Conservation (phyloP, 2,329 filamentous ascomycete genomes). For the Incumbomyces delicatus region DNA sequence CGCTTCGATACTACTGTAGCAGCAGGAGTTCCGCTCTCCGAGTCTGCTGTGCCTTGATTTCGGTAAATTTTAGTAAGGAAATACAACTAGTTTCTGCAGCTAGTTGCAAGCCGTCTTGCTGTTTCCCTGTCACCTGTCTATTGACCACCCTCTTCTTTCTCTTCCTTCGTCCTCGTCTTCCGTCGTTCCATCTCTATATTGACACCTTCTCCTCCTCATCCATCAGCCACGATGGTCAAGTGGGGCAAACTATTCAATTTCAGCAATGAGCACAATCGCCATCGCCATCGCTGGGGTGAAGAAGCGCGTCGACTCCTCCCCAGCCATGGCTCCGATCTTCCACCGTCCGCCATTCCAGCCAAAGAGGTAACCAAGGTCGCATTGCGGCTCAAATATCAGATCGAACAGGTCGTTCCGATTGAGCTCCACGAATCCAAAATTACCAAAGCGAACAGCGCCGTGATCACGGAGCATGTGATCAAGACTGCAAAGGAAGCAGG, state of each 20-base stretch:
- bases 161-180: background rate
- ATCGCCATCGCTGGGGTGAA: constrained; percentile 1
- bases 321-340: constrained; percentile 28
- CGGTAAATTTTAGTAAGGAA: too few species aligned
- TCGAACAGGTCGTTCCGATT: constrained; percentile 82
- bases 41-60: too few species aligned
- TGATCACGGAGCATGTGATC: constrained; percentile 75
- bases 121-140: too few species aligned
- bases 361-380: constrained; percentile 81
- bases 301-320: constrained; percentile 28
- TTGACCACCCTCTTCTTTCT: background rate
- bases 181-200: too few species aligned
- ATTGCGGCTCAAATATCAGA: constrained; percentile 77
- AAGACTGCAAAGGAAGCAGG: constrained; percentile 74
- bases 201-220: background rate
- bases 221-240: background rate
- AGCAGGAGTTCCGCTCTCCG: too few species aligned
- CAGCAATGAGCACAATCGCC: background rate
- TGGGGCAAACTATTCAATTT: constrained; percentile 2
- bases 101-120: too few species aligned
- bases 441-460: constrained; percentile 68
- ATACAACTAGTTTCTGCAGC: too few species aligned
- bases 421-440: constrained; percentile 70
- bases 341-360: constrained; percentile 58
- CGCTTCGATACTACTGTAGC: too few species aligned